These are phyloP conservation scores for Colletotrichum sp. DNA, from an alignment of 2,329 filamentous ascomycete genomes.

Conservation along the genomic window DNA sequence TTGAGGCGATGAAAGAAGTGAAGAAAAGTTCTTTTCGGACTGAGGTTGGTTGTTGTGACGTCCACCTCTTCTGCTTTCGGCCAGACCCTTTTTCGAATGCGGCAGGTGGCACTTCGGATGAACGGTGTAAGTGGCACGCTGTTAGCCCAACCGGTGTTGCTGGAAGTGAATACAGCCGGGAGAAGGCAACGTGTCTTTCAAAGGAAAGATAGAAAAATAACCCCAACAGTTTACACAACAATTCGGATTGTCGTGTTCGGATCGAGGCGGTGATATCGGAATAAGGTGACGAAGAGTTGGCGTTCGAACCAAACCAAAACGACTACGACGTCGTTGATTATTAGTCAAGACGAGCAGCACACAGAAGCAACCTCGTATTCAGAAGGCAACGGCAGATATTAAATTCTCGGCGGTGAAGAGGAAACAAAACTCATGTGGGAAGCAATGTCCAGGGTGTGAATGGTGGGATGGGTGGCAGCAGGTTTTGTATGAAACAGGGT, in stretches of 20 bases:
- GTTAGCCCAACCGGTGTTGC: background rate
- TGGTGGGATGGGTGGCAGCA: slow-evolving; percentile 4
- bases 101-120: background rate
- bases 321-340: background rate
- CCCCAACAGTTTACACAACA: background rate
- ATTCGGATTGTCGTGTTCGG: background rate
- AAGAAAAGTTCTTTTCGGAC: background rate
- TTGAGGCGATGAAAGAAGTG: background rate
- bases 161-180: background rate
- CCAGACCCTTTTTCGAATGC: slow-evolving; percentile 4
- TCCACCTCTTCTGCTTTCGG: background rate
- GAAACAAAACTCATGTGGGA: background rate
- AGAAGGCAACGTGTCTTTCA: background rate
- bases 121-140: slow-evolving; percentile 8
- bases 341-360: background rate
- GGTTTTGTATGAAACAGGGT: slow-evolving; percentile 19
- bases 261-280: background rate
- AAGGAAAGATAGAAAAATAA: background rate
- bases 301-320: background rate
- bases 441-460: background rate
- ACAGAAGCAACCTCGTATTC: background rate
- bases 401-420: slow-evolving; percentile 6
- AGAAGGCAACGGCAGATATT: background rate
- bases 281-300: background rate
- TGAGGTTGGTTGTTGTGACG: background rate